Evolutionary conservation across 2,329 filamentous ascomycete species (phyloP).

Genomic region (Ceratocystis variospora): DNA sequence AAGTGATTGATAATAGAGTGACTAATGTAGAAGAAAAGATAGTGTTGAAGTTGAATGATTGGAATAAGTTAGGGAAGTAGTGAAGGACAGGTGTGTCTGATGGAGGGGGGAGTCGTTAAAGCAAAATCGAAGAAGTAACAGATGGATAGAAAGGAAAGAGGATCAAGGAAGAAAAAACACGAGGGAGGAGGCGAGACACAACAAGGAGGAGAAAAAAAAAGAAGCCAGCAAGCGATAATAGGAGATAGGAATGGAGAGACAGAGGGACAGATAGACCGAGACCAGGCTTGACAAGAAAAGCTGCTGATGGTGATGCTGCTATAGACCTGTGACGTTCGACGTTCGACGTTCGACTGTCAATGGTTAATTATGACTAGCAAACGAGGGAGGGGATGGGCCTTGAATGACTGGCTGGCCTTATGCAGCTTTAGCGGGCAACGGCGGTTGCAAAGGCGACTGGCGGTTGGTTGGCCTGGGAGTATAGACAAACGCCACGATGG

Average conservation of each 20-base stretch:
- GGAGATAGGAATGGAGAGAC: not conserved
- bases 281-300: not conserved
- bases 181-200: not conserved
- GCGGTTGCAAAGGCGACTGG: not conserved
- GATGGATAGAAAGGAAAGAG: not conserved
- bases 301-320: not conserved
- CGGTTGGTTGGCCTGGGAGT: not conserved
- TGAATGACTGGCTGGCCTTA: conserved; percentile 13
- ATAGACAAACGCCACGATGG: not conserved
- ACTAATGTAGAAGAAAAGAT: no score
- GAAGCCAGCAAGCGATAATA: conserved; percentile 3
- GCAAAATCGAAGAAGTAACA: not conserved
- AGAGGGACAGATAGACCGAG: not conserved
- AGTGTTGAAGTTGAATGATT: no score
- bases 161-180: conserved; percentile 5
- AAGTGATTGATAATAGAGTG: no score
- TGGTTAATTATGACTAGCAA: not conserved
- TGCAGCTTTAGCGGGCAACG: not conserved
- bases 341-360: no score
- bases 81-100: no score
- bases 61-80: no score
- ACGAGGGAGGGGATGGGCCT: conserved; percentile 13
- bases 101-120: not conserved
- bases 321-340: no score
- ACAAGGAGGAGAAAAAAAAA: not conserved